phyloP scores from a whole-genome alignment of 805 yeast genomes.

The Kluyveromyces lactis region DNA sequence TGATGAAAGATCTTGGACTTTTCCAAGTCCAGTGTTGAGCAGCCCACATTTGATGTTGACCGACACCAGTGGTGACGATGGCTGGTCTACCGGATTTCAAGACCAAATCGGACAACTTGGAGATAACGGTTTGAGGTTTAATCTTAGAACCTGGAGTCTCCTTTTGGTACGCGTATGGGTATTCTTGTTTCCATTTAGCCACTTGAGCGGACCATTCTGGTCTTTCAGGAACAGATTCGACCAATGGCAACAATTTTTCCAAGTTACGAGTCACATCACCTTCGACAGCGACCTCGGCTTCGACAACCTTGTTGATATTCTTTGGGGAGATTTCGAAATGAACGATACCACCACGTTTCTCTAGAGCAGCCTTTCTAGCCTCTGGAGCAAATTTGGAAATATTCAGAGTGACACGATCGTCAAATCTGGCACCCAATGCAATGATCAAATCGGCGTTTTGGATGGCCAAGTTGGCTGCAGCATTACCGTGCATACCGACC shows the following conservation, averaged over 20 bases:
- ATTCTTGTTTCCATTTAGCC: constrained; percentile 74
- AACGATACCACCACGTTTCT: constrained; percentile 88
- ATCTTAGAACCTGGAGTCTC: constrained; percentile 76
- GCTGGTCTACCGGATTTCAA: constrained; percentile 52
- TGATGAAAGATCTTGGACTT: constrained; percentile 83
- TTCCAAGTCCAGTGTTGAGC: constrained; percentile 97
- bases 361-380: constrained; percentile 82
- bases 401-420: constrained; percentile 93
- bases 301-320: constrained; percentile 95
- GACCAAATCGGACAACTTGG: constrained; percentile 69
- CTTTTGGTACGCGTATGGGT: constrained; percentile 72
- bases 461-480: constrained; percentile 89
- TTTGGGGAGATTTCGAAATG: constrained; percentile 96
- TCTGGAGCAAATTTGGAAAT: constrained; percentile 86
- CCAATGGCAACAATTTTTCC: constrained; percentile 60
- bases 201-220: constrained; percentile 72
- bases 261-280: constrained; percentile 88
- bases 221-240: constrained; percentile 57
- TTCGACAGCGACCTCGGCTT: constrained; percentile 92
- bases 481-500: constrained; percentile 98
- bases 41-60: constrained; percentile 99
- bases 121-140: constrained; percentile 88
- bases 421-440: constrained; percentile 96
- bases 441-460: constrained; percentile 89
- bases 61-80: constrained; percentile 94